Conservation (phyloP, 2,329 filamentous ascomycete species). For the Colletotrichum neosansevieriae region DNA sequence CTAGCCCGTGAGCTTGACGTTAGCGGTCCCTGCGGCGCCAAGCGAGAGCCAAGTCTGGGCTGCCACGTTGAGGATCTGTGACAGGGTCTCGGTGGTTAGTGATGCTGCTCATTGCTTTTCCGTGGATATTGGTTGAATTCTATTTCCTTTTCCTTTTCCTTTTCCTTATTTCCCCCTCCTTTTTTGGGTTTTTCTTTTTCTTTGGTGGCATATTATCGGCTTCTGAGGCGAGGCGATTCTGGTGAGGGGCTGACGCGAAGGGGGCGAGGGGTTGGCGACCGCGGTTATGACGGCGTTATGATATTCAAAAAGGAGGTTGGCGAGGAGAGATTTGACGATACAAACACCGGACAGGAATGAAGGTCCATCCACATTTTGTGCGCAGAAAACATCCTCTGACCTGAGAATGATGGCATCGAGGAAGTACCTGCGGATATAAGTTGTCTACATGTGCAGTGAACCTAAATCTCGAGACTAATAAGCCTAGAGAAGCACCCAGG, state of each 20-base stretch:
- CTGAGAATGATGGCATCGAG: no score
- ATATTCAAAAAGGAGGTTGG: neutral
- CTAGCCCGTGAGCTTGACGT: neutral
- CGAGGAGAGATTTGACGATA: neutral
- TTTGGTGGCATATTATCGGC: constrained; percentile 3
- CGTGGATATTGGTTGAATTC: neutral
- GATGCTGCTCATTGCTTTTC: neutral
- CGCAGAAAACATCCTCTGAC: no score
- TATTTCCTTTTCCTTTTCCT: no score
- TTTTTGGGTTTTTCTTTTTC: no score
- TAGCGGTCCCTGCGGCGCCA: neutral
- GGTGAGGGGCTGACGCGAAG: neutral
- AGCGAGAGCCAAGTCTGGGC: constrained; percentile 7
- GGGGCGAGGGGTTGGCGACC: neutral
- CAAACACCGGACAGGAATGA: no score
- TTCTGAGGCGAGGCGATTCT: neutral
- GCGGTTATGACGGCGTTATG: neutral
- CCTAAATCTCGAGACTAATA: no score
- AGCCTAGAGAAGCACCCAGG: no score
- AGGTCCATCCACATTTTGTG: no score
- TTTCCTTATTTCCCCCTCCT: no score
- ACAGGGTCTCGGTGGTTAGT: neutral
- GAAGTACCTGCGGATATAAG: no score
- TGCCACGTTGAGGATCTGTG: neutral
- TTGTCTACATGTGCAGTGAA: no score